Base-by-base conservation (phyloP, 345 rosid species). In the Hibiscus syriacus region DNA sequence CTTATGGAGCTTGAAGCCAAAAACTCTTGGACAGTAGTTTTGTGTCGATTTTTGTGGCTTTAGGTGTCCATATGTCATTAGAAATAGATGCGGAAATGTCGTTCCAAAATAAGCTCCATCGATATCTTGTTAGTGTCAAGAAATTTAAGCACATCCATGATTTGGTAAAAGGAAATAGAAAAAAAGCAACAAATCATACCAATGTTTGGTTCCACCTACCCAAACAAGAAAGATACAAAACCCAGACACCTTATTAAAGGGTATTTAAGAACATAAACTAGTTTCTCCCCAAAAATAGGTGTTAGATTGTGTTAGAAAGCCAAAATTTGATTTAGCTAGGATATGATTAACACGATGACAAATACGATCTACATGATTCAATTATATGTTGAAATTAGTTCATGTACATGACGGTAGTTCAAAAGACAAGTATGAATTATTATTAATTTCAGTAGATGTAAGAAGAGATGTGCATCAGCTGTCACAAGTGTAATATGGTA, bases 51-150 rank as follows among this genome's bases (percentile, higher is more conserved):
- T 93, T 70, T 84, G 92, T 12, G 97, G 98, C 83, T 86, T 90
- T 68, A 93, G 70, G 75, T 87, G 87, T 64, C 92, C 96, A 77
- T 88, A 85, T 1, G 98, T 73, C 97, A 93, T 90, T 77, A 89
- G 72, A 77, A 93, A 93, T 68, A 90, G 83, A 78, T 93, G 96
- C 12, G 96, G 92, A 76, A 87, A 90, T 13, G 98, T 90, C 1
- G 97, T 90, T 38, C 97, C 97, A 59, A 90, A 92, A 81, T 92
- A 92, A 64, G 97, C 94, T 72, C 98, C 98, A 71, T 93, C 98
- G 46, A 89, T 81, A 78, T 93, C 98, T 93, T 76, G 67, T 65
- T 23, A 34, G 32, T 25, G 83, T 86, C 64, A 85, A 49, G 83
- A 82, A 79, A 74, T 75, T 45, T 66, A 26, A 17, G 32, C 16